Percentiles rank a stretch among this genome's conserved stretches.
Evolutionary conservation across 768 basidiomycete genomes (phyloP).

Genomic region (Suillus placidus): DNA sequence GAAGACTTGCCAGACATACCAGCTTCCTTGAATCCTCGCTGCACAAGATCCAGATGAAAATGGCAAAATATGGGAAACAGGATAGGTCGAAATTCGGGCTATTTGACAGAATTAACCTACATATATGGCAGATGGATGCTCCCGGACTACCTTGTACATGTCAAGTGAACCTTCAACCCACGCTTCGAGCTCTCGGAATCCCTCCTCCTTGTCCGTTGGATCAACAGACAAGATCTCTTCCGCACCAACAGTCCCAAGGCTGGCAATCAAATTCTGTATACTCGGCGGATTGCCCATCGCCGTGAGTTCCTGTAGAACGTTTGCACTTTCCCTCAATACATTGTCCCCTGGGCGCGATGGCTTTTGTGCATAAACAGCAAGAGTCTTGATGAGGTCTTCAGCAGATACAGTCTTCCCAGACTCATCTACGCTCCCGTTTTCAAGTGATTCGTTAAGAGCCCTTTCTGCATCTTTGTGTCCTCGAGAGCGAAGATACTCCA

Average conservation of each 20-base stretch:
- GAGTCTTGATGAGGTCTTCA: constrained; percentile 58
- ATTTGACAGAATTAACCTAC: constrained; percentile 19
- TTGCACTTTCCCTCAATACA: constrained; percentile 64
- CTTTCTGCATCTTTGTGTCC: constrained; percentile 50
- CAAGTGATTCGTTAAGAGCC: constrained; percentile 43
- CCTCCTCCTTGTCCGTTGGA: constrained; percentile 84
- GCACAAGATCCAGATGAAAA: constrained; percentile 93
- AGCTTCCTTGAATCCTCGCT: constrained; percentile 87
- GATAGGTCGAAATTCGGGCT: constrained; percentile 94
- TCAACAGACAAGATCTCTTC: constrained; percentile 82
- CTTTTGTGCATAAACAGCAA: constrained; percentile 71
- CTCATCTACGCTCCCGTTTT: constrained; percentile 36
- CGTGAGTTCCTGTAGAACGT: constrained; percentile 67
- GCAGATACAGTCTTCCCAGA: constrained; percentile 42
- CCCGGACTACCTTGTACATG: constrained; percentile 76
- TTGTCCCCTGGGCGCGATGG: constrained; percentile 70
- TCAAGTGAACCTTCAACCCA: constrained; percentile 92
- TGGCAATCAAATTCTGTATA: constrained; percentile 76
- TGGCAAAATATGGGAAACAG: constrained; percentile 96
- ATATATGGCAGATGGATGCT: neutral
- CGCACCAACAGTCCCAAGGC: constrained; percentile 76
- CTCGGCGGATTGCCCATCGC: constrained; percentile 70
- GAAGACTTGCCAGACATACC: constrained; percentile 50
- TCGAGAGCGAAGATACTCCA: constrained; percentile 51
- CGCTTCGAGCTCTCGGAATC: constrained; percentile 80